Evolutionary conservation across 305 asterid species (phyloP), one percentile per base, ranked within the genome.

Genomic region (Petunia hybrid): DNA sequence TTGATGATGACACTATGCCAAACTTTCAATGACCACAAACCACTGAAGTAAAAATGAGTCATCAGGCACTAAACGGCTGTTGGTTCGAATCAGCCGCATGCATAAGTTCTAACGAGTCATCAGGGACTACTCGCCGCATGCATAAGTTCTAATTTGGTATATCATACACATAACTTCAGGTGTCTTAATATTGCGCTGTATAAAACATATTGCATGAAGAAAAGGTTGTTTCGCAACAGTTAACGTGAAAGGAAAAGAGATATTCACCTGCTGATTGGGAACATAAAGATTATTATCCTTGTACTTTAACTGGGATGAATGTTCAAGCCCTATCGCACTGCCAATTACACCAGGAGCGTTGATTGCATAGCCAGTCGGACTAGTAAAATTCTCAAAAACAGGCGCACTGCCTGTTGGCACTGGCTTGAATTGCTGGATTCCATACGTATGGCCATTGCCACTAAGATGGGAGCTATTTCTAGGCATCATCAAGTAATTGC

Each of bases 371-470:
- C 98, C 99, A 71, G 92, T 81, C 80, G 97, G 98, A 80, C 87
- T 89, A 65, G 93, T 86, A 80, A 89, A 94, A 87, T 88, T 96
- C 61, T 95, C 98, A 80, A 91, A 96, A 48, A 93, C 98, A 4
- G 97, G 82, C 38, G 92, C 92, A 80, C 90, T 87, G 71, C 97
- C 98, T 9, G 88, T 43, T 10, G 97, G 97, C 57, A 91, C 90
- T 71, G 95, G 92, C 91, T 96, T 96, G 87, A 87, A 92, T 80
- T 89, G 98, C 86, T 92, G 99, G 82, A 96, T 89, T 51, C 97
- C 96, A 86, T 93, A 96, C 89, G 94, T 95, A 62, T 92, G 87
- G 39, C 95, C 95, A 39, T 68, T 89, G 4, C 93, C 87, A 68
- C 89, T 80, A 56, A 93, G 60, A 83, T 94, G 98, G 82, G 98